Conservation (phyloP, 257 asterid genomes). For the Lycium ferocissimum region DNA sequence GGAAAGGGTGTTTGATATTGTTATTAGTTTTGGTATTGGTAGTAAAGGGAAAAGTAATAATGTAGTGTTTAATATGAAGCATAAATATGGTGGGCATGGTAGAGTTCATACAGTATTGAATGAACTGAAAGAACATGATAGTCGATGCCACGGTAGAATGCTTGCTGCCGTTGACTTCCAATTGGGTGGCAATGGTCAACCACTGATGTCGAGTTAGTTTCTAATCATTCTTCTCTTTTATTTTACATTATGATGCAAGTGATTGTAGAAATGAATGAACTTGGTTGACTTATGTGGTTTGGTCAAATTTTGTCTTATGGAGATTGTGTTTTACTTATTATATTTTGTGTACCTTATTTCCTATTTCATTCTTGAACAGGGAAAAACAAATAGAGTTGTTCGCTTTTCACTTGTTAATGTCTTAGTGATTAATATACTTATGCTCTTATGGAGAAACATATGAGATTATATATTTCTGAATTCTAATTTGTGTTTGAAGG, state of each 20-base stretch:
- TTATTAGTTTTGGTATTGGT: constrained; percentile 29
- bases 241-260: not conserved
- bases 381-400: not conserved
- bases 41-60: constrained; percentile 30
- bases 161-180: constrained; percentile 51
- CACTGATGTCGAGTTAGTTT: constrained; percentile 63
- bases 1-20: constrained; percentile 35
- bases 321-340: not conserved
- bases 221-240: not conserved
- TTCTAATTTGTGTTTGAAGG: too few relatives aligned
- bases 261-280: not conserved
- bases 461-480: too few relatives aligned
- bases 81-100: constrained; percentile 50
- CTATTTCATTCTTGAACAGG: not conserved
- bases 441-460: too few relatives aligned
- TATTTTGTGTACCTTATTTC: not conserved
- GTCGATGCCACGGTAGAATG: constrained; percentile 54
- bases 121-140: constrained; percentile 52
- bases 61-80: constrained; percentile 53
- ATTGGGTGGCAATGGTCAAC: constrained; percentile 59
- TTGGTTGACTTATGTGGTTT: constrained; percentile 21
- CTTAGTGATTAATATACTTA: too few relatives aligned
- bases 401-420: not conserved
- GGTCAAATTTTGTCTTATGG: too few relatives aligned
- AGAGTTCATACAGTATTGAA: constrained; percentile 31